These are phyloP conservation scores for Eucommia ulmoides DNA, from an alignment of 257 asterid species.

Conservation along the genomic window DNA sequence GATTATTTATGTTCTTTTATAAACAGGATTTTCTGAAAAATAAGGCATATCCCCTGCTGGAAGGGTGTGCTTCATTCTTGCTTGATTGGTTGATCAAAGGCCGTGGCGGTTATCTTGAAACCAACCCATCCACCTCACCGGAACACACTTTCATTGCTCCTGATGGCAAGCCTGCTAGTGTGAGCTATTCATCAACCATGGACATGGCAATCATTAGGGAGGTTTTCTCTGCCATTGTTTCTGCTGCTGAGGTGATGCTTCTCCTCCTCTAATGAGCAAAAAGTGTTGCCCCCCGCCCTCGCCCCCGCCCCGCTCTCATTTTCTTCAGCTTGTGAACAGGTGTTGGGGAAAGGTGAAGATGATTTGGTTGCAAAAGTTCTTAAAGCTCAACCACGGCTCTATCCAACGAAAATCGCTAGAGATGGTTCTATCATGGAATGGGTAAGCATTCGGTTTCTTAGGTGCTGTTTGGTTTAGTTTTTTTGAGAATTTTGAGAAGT, in stretches of 20 bases:
- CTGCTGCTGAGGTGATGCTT: slow-evolving; percentile 71
- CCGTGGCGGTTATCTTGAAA: slow-evolving; percentile 42
- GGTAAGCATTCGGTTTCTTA: slow-evolving; percentile 30
- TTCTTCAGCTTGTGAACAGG: slow-evolving; percentile 31
- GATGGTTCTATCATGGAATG: slow-evolving; percentile 87
- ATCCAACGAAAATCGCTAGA: slow-evolving; percentile 39
- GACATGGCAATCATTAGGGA: slow-evolving; percentile 60
- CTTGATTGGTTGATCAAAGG: slow-evolving; percentile 72
- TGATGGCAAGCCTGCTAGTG: slow-evolving; percentile 55
- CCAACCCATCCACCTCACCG: slow-evolving; percentile 83
- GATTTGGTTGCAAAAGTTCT: slow-evolving; percentile 40
- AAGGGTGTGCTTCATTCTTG: slow-evolving; percentile 51
- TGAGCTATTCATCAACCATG: slow-evolving; percentile 75
- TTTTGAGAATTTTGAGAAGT: not conserved
- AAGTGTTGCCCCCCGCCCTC: too few relatives aligned
- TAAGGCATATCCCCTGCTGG: slow-evolving; percentile 57
- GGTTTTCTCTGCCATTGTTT: slow-evolving; percentile 40
- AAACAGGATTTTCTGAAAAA: slow-evolving; percentile 42
- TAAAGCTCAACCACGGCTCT: slow-evolving; percentile 50
- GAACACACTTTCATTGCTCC: slow-evolving; percentile 69
- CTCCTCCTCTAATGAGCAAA: too few relatives aligned
- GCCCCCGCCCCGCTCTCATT: too few relatives aligned
- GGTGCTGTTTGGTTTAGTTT: not conserved
- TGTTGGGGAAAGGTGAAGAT: slow-evolving; percentile 39
- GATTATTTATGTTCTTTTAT: slow-evolving; percentile 1